phyloP scores from a whole-genome alignment of 148 eudicot genomes.

The Vaccinium myrtillus region DNA sequence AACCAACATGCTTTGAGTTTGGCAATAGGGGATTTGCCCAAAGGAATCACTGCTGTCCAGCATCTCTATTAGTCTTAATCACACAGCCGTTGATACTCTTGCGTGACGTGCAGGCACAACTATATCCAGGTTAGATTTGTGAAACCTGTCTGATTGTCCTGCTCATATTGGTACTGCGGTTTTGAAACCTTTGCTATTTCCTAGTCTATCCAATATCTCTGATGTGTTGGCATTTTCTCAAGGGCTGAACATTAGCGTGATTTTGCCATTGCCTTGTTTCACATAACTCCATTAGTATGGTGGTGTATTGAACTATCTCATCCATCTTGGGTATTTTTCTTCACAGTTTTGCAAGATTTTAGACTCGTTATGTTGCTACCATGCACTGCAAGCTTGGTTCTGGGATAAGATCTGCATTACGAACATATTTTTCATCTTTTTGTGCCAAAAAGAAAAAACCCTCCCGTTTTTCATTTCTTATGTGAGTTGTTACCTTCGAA shows the following conservation, averaged over 20 bases:
- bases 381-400: background rate
- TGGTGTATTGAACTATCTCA: background rate
- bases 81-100: constrained; percentile 34
- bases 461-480: background rate
- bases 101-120: constrained; percentile 30
- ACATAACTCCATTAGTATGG: background rate
- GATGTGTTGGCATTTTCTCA: background rate
- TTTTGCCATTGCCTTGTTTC: background rate
- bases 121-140: constrained; percentile 39
- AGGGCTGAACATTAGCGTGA: background rate
- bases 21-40: constrained; percentile 22
- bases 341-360: background rate
- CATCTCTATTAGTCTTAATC: constrained; percentile 30
- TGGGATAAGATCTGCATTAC: background rate
- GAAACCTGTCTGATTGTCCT: background rate
- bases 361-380: background rate
- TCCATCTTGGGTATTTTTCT: background rate
- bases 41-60: constrained; percentile 27
- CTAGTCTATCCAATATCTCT: background rate
- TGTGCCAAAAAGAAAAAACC: too few relatives aligned
- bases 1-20: constrained; percentile 24
- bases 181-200: background rate
- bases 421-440: background rate
- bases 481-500: background rate
- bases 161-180: background rate